A percentile compares a stretch with the other conserved stretches of the same genome.
Evolutionary conservation across 352 stramenopile species (phyloP).

Genomic region (Plasmopara viticola): DNA sequence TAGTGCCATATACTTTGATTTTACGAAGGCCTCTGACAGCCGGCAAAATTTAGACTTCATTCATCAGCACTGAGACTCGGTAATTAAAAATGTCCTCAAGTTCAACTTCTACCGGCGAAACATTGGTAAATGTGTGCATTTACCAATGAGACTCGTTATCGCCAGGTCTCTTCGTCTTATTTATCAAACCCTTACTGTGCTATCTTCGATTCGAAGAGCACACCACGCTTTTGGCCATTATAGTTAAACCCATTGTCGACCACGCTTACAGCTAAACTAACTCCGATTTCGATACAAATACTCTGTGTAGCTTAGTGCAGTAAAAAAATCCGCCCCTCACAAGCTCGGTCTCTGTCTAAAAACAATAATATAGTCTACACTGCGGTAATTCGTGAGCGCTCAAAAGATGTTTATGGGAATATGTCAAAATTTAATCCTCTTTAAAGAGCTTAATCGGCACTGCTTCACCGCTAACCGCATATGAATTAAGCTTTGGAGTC

Average conservation of each 20-base stretch:
- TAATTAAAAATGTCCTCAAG: background rate
- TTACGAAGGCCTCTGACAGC: slow-evolving; percentile 6
- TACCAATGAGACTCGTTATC: background rate
- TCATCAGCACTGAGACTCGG: background rate
- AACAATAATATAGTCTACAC: background rate
- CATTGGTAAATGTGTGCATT: background rate
- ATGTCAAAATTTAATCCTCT: too few species aligned
- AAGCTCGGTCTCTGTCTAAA: background rate
- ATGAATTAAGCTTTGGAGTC: background rate
- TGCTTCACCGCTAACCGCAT: too few species aligned
- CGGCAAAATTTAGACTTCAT: slow-evolving; percentile 1
- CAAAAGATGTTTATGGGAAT: too few species aligned
- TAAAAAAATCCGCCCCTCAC: background rate
- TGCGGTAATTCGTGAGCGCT: too few species aligned
- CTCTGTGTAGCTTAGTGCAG: background rate
- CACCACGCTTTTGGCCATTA: too few species aligned
- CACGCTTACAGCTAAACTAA: too few species aligned
- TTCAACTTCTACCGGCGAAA: background rate
- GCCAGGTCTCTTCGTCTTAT: background rate
- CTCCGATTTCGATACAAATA: background rate
- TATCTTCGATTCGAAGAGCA: background rate
- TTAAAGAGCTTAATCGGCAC: too few species aligned
- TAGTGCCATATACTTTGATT: slow-evolving; percentile 3
- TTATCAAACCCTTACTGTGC: background rate
- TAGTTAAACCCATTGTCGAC: too few species aligned